A percentile compares a stretch with the other conserved stretches of the same genome.
phyloP scores from a whole-genome alignment of 768 basidiomycete genomes.

The Auriscalpium vulgare region DNA sequence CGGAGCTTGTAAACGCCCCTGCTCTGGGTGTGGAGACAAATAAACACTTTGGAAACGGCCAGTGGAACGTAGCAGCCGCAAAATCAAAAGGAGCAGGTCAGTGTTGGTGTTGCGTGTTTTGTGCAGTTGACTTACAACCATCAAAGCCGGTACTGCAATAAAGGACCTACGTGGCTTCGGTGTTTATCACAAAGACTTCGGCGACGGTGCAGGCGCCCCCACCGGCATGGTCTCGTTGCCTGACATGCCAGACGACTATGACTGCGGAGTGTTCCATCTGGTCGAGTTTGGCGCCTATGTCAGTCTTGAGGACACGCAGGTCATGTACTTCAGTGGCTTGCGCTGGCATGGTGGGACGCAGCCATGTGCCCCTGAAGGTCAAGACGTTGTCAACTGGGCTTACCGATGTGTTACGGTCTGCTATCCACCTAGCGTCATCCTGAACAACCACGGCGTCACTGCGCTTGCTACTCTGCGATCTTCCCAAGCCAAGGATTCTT shows the following conservation, averaged over 20 bases:
- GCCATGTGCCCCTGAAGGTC: neutral
- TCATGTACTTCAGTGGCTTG: neutral
- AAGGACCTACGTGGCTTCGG: neutral
- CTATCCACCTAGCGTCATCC: neutral
- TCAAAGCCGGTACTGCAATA: neutral
- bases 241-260: neutral
- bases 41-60: neutral
- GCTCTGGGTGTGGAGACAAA: neutral
- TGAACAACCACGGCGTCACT: neutral
- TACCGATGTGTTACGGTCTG: neutral
- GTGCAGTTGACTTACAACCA: neutral
- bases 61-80: neutral
- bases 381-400: neutral
- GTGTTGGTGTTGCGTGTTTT: neutral
- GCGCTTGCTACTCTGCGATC: neutral
- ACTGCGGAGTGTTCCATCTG: neutral
- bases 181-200: neutral
- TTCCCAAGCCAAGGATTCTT: no score
- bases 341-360: neutral
- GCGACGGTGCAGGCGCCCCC: neutral
- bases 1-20: neutral
- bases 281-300: neutral
- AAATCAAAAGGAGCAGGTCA: neutral
- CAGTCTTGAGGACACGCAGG: neutral
- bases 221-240: neutral